Conservation (phyloP, 495 filamentous ascomycete genomes). For the Cairneyella variabilis region DNA sequence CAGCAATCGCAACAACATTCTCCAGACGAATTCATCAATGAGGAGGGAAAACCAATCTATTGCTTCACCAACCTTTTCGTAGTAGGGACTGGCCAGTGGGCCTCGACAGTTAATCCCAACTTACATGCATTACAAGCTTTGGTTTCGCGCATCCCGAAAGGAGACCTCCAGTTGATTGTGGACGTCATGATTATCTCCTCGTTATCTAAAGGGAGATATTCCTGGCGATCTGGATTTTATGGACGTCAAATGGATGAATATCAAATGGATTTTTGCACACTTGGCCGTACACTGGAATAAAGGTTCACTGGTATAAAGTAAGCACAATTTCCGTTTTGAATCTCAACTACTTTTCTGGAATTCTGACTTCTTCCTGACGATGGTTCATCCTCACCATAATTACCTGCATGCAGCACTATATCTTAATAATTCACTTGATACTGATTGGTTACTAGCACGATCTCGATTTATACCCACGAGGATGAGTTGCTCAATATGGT, state of each 20-base stretch:
- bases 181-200: not conserved
- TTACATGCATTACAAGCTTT: constrained; percentile 5
- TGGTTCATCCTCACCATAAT: no score
- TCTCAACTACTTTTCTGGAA: no score
- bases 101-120: not conserved
- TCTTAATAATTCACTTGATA: no score
- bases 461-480: no score
- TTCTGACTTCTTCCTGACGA: no score
- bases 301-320: no score
- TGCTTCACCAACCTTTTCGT: constrained; percentile 6
- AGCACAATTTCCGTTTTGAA: no score
- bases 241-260: not conserved
- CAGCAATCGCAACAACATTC: not conserved
- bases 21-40: not conserved
- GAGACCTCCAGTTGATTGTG: not conserved
- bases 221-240: not conserved
- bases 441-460: no score
- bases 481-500: no score
- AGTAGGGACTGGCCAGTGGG: not conserved
- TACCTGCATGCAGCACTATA: no score
- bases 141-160: not conserved
- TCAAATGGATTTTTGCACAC: no score
- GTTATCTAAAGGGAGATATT: not conserved
- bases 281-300: no score
- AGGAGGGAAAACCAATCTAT: not conserved